Conservation (phyloP, 2,329 filamentous ascomycete genomes). For the Fusarium sulawesiense region DNA sequence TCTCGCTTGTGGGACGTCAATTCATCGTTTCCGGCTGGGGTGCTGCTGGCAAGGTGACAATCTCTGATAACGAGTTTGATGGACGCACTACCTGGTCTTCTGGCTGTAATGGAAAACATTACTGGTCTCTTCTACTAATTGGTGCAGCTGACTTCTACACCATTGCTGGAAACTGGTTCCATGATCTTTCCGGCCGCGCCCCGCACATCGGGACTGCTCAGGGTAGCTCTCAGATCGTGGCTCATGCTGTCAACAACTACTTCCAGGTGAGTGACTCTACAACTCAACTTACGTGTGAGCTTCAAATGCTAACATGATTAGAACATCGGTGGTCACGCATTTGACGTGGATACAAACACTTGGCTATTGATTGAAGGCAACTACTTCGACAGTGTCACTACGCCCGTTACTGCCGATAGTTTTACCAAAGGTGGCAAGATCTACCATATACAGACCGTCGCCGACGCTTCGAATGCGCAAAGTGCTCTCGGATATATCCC, state of each 20-base stretch:
- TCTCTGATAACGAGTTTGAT: conserved; percentile 68
- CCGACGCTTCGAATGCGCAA: conserved; percentile 37
- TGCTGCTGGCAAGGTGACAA: too few species aligned
- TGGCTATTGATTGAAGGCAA: conserved; percentile 67
- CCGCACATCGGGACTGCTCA: conserved; percentile 63
- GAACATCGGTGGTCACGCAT: conserved; percentile 63
- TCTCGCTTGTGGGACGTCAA: too few species aligned
- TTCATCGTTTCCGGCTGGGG: too few species aligned
- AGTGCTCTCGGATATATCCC: conserved; percentile 39
- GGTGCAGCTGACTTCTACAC: conserved; percentile 56
- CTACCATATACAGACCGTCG: conserved; percentile 44
- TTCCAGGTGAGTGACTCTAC: conserved; percentile 46
- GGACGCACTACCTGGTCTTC: conserved; percentile 64
- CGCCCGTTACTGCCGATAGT: conserved; percentile 41
- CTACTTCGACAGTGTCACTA: conserved; percentile 64
- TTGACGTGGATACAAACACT: conserved; percentile 59
- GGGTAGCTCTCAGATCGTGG: conserved; percentile 53
- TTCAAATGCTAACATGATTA: conserved; percentile 35
- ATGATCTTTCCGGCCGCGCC: conserved; percentile 65
- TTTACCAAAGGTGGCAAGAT: conserved; percentile 36
- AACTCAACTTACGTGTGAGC: too few species aligned
- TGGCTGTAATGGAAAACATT: conserved; percentile 67
- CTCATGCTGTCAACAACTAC: conserved; percentile 72
- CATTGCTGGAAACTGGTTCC: conserved; percentile 68
- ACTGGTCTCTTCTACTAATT: conserved; percentile 68